Base-by-base conservation (phyloP, 805 yeast genomes). In the Spathaspora sp. region DNA sequence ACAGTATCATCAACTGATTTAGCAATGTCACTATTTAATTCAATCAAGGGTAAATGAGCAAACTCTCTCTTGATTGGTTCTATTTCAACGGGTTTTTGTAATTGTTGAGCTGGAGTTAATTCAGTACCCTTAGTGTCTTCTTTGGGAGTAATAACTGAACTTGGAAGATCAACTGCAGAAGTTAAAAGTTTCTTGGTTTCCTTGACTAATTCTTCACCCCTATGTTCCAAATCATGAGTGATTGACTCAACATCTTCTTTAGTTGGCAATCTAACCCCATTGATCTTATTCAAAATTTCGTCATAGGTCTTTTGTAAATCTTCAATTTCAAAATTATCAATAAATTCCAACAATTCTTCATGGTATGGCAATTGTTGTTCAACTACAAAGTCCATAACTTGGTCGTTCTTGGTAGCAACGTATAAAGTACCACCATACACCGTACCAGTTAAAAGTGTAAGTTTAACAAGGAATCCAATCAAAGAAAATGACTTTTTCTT, bases 311-410 rank as follows among this genome's bases (percentile, higher is more conserved):
- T 54, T 52, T 64, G 54, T 44, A 72, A 20, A 47, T 71, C 77
- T 6, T 69, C 72, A 16, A 60, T 20, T 6, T 73, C 75, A 44
- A 63, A 59, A 46, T 52, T 57, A 56, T 73, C 78, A 44, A 70
- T 65, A 39, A 68, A 44, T 44, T 73, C 73, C 50, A 74, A 59
- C 44, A 72, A 55, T 56, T 71, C 73, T 54, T 74, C 79, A 52
- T 70, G 63, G 60, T 70, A 72, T 14, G 79, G 79, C 54, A 71
- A 67, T 51, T 73, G 71, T 49, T 72, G 59, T 57, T 73, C 78
- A 51, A 72, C 69, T 40, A 74, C 75, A 54, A 72, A 72, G 58
- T 73, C 77, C 73, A 73, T 65, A 14, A 73, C 77, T 49, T 62
- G 64, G 47, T 74, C 78, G 56, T 67, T 73, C 57, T 72, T 74